phyloP scores from a whole-genome alignment of 2,329 filamentous ascomycete genomes.

The Colletotrichum karsti region DNA sequence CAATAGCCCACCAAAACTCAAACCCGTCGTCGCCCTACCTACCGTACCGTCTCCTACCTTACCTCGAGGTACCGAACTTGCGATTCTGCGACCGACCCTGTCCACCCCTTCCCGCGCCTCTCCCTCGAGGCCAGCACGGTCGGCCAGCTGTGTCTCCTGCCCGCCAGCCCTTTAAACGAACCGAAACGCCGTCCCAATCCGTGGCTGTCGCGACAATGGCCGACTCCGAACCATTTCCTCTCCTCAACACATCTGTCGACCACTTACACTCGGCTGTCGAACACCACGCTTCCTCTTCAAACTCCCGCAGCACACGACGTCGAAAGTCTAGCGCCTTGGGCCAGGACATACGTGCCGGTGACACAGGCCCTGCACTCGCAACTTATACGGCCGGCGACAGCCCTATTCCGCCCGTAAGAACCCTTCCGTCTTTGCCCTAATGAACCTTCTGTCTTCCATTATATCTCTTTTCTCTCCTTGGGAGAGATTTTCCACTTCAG shows the following conservation, averaged over 20 bases:
- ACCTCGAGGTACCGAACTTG: too few species aligned
- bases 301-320: constrained; percentile 48
- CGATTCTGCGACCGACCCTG: neutral
- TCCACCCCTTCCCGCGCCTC: neutral
- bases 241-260: constrained; percentile 60
- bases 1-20: constrained; percentile 9
- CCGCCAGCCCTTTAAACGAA: constrained; percentile 17
- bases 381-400: constrained; percentile 43
- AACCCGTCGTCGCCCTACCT: neutral
- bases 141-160: neutral
- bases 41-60: neutral
- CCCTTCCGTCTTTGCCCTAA: neutral
- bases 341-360: constrained; percentile 61
- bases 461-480: too few species aligned
- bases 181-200: constrained; percentile 3
- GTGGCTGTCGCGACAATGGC: constrained; percentile 11
- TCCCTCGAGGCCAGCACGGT: neutral
- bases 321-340: constrained; percentile 66
- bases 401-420: constrained; percentile 8
- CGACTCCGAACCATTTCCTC: constrained; percentile 61
- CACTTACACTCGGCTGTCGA: constrained; percentile 52
- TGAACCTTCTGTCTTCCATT: neutral
- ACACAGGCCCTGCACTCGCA: constrained; percentile 64
- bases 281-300: constrained; percentile 35
- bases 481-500: neutral